Conservation (phyloP, 1,139 yeast genomes). For the Geotrichum restrictum region DNA sequence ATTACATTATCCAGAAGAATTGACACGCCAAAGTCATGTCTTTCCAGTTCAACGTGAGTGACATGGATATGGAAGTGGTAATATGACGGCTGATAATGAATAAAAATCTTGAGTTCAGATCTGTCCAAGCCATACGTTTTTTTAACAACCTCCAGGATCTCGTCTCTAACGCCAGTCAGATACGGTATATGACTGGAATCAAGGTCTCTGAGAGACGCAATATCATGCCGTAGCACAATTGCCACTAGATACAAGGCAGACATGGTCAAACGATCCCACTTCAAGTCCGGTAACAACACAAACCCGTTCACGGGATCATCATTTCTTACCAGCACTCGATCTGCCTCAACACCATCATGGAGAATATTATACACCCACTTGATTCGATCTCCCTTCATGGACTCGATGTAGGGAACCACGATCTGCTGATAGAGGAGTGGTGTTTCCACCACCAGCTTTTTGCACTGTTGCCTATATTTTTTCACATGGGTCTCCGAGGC, state of each 20-base stretch:
- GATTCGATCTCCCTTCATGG: conserved; percentile 72
- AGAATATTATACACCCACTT: conserved; percentile 90
- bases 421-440: conserved; percentile 62
- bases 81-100: conserved; percentile 94
- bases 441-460: conserved; percentile 69
- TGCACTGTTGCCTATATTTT: conserved; percentile 59
- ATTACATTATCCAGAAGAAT: conserved; percentile 76
- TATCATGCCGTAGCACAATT: conserved; percentile 66
- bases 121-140: conserved; percentile 44
- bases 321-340: conserved; percentile 63
- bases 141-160: conserved; percentile 49
- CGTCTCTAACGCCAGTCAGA: conserved; percentile 46
- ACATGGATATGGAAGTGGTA: conserved; percentile 92
- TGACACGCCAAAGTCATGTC: conserved; percentile 76
- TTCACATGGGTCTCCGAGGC: conserved; percentile 82
- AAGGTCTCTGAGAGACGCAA: conserved; percentile 75
- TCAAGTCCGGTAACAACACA: conserved; percentile 49
- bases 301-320: conserved; percentile 52
- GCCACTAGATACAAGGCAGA: conserved; percentile 74
- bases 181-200: conserved; percentile 55
- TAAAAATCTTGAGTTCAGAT: conserved; percentile 64
- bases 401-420: conserved; percentile 71
- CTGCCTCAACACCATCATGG: conserved; percentile 78
- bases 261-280: conserved; percentile 80
- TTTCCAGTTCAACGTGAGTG: conserved; percentile 71